Conservation (phyloP, 768 basidiomycete species). For the Podaxis sp. region DNA sequence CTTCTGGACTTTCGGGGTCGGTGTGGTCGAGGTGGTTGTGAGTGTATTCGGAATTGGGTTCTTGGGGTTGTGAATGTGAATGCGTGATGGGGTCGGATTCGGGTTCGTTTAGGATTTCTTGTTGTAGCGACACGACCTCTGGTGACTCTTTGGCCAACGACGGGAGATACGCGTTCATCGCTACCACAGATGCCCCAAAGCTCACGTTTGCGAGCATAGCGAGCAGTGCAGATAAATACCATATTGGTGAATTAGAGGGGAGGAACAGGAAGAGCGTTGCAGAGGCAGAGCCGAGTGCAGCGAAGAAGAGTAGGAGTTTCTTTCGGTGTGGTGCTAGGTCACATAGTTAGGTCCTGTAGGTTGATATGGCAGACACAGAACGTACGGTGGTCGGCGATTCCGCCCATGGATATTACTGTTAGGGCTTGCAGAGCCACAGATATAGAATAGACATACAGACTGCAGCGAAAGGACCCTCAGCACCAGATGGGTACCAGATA, state of each 20-base stretch:
- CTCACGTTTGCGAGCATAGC: constrained; percentile 80
- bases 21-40: constrained; percentile 17
- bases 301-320: constrained; percentile 73
- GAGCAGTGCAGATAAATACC: constrained; percentile 67
- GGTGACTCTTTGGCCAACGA: constrained; percentile 64
- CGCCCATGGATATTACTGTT: constrained; percentile 94
- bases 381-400: constrained; percentile 88
- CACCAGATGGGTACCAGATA: neutral
- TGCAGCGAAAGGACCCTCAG: constrained; percentile 25
- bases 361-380: constrained; percentile 14
- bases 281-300: constrained; percentile 65
- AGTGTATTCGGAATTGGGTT: neutral
- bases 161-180: constrained; percentile 89
- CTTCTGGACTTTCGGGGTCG: constrained; percentile 28
- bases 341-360: constrained; percentile 4
- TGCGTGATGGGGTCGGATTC: constrained; percentile 14
- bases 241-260: constrained; percentile 67
- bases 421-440: constrained; percentile 89
- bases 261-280: constrained; percentile 73
- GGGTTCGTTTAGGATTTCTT: constrained; percentile 29
- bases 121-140: constrained; percentile 47
- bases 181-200: constrained; percentile 85
- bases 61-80: constrained; percentile 16
- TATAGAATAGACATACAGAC: constrained; percentile 84
- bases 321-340: constrained; percentile 68